Base-by-base conservation (phyloP, 192 early-diverging fungal genomes). In the Irineochytrium annulatum region DNA sequence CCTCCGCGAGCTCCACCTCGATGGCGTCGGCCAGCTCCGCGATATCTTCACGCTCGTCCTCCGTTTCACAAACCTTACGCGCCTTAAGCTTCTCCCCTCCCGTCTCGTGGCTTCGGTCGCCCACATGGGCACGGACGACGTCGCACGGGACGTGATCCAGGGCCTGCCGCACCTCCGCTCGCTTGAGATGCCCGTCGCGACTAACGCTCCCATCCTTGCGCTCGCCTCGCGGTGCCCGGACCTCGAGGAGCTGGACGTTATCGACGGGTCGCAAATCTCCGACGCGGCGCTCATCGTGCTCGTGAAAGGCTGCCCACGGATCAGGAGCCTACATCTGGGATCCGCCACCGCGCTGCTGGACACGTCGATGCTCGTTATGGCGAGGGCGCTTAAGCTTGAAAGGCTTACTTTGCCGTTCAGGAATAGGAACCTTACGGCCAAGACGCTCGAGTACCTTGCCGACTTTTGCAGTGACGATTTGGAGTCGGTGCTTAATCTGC, bases 281-380 rank as follows among this genome's bases (percentile, higher is more conserved):
- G 64, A 66, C 32, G 48, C 58, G 35, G 55, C 56, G 14, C 16
- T 66, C n/a, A 57, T 66, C 32, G 41, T 66, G 20, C 64, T 66
- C 16, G 57, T 59, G 13, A 57, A 59, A 51, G 24, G 16, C 6
- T 66, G 64, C 45, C 31, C n/a, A 6, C 16, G 33, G 14, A 19
- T 66, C 30, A 17, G 30, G 8, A 29, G 34, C 20, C 8, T 66
- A 17, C 37, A 59, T 32, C 44, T 66, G 16, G 64, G 64, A 16
- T 52, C 45, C 39, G 64, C 64, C 3, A 35, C 44, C n/a, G 4
- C 3, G 17, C 19, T 60, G 1, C 34, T 51, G 8, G 64, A 66
- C 45, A 60, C 46, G 3, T 57, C 64, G 1, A 45, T 66, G n/a
- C 19, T 48, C 14, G 39, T 66, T 2, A 17, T 66, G 13, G 64